Evolutionary conservation across 2,329 filamentous ascomycete genomes (phyloP).

Genomic region (Talaromyces sp.): DNA sequence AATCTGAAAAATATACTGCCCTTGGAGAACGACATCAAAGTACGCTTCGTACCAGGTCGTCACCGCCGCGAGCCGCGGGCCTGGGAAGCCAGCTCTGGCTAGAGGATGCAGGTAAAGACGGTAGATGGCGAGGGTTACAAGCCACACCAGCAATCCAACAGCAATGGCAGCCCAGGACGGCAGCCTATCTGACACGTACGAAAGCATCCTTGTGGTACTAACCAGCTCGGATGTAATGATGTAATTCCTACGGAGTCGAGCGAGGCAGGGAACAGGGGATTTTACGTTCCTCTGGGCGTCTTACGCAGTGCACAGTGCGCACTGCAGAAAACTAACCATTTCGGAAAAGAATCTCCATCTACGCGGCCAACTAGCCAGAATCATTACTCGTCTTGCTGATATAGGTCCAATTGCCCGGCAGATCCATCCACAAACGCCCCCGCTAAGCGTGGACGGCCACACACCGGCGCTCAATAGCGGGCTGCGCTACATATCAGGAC

Average conservation of each 20-base stretch:
- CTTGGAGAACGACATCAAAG: constrained; percentile 18
- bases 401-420: not conserved
- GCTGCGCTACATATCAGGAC: not conserved
- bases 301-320: not conserved
- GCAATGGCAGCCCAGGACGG: not conserved
- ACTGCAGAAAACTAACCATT: not conserved
- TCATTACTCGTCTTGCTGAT: not conserved
- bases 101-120: constrained; percentile 17
- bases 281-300: not conserved
- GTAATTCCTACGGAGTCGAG: not conserved
- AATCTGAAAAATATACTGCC: constrained; percentile 24
- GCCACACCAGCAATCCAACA: constrained; percentile 1
- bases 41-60: constrained; percentile 20
- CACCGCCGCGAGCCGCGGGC: constrained; percentile 17
- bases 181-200: not conserved
- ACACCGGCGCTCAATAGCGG: not conserved
- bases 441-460: not conserved
- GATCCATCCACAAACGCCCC: not conserved
- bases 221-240: not conserved
- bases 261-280: not conserved
- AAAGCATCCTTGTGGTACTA: not conserved
- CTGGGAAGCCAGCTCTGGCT: constrained; percentile 16
- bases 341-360: not conserved
- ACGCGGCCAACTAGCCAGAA: not conserved
- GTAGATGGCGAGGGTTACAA: constrained; percentile 14